These are phyloP conservation scores for Annona cherimola DNA, from an alignment of 164 flowering plant species.

Conservation along the genomic window DNA sequence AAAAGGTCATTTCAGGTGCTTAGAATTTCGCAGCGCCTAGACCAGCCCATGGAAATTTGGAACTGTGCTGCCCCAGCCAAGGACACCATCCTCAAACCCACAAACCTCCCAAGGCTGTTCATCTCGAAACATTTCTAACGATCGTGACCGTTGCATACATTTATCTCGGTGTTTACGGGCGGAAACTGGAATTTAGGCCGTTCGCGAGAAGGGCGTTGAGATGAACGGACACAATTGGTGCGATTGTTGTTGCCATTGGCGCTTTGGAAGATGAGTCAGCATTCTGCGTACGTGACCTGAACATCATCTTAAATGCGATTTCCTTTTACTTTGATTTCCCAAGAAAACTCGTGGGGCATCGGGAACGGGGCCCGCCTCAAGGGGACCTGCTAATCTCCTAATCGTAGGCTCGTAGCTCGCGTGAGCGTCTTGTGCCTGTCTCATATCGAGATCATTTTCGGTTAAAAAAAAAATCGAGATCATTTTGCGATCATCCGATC, in stretches of 20 bases:
- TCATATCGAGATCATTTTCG: too few species aligned
- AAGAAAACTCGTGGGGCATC: neutral
- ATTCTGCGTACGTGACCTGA: neutral
- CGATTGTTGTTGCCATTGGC: neutral
- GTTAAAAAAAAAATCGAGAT: too few species aligned
- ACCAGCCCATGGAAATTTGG: neutral
- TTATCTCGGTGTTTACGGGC: neutral
- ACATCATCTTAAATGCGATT: neutral
- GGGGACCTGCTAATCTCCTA: too few species aligned
- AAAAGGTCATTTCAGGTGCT: neutral
- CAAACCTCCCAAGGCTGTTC: neutral
- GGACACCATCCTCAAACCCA: neutral
- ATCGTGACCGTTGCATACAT: too few species aligned
- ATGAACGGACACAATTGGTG: neutral
- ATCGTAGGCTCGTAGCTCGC: too few species aligned
- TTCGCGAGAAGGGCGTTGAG: neutral
- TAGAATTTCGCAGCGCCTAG: neutral
- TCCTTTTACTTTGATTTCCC: neutral
- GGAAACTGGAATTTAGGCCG: neutral
- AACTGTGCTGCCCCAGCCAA: neutral
- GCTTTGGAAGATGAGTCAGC: neutral
- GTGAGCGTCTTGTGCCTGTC: too few species aligned
- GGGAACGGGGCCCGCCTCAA: neutral
- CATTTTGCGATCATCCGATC: neutral
- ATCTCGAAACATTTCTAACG: too few species aligned